Evolutionary conservation across 108 stramenopile species (phyloP).

Genomic region (Cyclostephanos tholiformis): DNA sequence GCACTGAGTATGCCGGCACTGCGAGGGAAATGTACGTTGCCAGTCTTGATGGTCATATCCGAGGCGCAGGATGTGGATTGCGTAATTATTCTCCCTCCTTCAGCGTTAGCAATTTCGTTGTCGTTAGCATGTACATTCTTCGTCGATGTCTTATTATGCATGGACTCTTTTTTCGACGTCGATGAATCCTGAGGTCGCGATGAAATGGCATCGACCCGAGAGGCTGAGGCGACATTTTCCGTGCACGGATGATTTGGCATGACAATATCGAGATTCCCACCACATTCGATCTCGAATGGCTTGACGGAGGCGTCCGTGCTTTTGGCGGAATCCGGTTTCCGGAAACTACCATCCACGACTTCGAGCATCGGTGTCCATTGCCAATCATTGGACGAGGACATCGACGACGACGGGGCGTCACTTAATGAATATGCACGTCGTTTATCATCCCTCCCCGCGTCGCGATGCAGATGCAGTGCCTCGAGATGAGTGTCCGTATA

Average conservation of each 20-base stretch:
- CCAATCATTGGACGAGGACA: conserved; percentile 3
- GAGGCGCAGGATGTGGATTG: conserved; percentile 21
- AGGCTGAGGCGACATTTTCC: neutral
- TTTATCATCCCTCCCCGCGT: conserved; percentile 24
- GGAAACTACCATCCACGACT: conserved; percentile 21
- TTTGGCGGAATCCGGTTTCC: conserved; percentile 6
- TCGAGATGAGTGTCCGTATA: conserved; percentile 39
- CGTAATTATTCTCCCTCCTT: neutral
- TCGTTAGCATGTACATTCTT: neutral
- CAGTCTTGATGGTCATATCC: conserved; percentile 21
- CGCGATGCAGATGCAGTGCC: conserved; percentile 33
- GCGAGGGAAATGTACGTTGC: neutral
- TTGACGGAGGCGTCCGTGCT: conserved; percentile 23
- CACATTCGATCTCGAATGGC: neutral
- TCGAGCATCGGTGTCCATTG: conserved; percentile 22
- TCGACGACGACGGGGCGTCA: conserved; percentile 22
- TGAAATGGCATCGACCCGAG: neutral
- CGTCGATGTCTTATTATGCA: neutral
- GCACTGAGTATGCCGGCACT: neutral
- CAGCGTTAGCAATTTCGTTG: neutral
- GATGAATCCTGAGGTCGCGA: conserved; percentile 13
- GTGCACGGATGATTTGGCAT: conserved; percentile 11
- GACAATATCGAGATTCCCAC: neutral
- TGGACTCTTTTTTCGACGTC: conserved; percentile 4
- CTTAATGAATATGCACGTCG: conserved; percentile 39